Evolutionary conservation across 768 basidiomycete species (phyloP).

Genomic region (Pulveroboletus frians): DNA sequence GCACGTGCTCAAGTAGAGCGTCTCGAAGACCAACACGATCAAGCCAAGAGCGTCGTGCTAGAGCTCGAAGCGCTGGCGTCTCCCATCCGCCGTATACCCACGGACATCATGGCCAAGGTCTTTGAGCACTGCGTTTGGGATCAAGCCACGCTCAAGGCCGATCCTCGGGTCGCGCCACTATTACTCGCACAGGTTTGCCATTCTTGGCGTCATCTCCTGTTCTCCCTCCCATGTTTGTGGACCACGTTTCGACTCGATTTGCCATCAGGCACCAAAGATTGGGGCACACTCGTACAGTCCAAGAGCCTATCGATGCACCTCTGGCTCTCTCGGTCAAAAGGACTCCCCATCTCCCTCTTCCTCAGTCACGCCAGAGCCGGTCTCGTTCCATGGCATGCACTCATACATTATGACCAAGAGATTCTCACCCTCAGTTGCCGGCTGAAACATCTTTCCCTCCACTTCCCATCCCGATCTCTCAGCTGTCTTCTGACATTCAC

Average conservation of each 20-base stretch:
- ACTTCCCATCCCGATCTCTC: slow-evolving; percentile 24
- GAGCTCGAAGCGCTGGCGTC: slow-evolving; percentile 27
- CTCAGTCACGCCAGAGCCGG: slow-evolving; percentile 21
- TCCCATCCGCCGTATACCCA: slow-evolving; percentile 30
- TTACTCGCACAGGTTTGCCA: slow-evolving; percentile 29
- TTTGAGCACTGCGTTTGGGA: slow-evolving; percentile 23
- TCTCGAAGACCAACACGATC: slow-evolving; percentile 17
- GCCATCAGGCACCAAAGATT: slow-evolving; percentile 15
- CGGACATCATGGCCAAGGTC: slow-evolving; percentile 25
- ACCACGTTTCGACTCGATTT: slow-evolving; percentile 20
- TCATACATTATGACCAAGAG: slow-evolving; percentile 28
- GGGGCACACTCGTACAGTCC: slow-evolving; percentile 25
- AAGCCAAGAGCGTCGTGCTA: slow-evolving; percentile 11
- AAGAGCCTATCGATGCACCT: slow-evolving; percentile 26
- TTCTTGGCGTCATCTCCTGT: slow-evolving; percentile 28
- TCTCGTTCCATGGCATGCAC: slow-evolving; percentile 22
- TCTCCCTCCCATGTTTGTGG: slow-evolving; percentile 27
- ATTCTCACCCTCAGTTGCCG: slow-evolving; percentile 23
- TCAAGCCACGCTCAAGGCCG: slow-evolving; percentile 3
- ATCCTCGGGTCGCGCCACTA: slow-evolving; percentile 18
- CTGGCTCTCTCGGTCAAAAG: slow-evolving; percentile 29
- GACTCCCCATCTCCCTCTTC: slow-evolving; percentile 24
- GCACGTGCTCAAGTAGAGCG: slow-evolving; percentile 18
- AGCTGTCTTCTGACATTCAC: slow-evolving; percentile 26
- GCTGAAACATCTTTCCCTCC: slow-evolving; percentile 16